phyloP scores from a whole-genome alignment of 176 grass and related monocot genomes.

The Oryza meyeriana region DNA sequence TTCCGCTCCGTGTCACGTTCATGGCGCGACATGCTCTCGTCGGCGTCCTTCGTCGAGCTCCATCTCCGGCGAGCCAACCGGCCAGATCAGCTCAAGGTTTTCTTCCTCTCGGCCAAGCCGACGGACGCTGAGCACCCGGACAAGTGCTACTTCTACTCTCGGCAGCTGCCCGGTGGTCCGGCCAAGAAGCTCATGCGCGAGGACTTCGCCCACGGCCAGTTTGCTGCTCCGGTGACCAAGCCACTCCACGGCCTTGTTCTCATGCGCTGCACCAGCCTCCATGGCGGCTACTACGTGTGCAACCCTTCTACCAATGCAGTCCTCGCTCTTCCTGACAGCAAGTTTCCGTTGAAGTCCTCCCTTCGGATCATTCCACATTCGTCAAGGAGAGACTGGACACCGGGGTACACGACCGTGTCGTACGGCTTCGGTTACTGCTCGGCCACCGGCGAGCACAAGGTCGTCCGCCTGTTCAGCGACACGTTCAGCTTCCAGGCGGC shows the following conservation, averaged over 20 bases:
- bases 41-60: background rate
- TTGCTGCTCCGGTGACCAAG: background rate
- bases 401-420: background rate
- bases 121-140: background rate
- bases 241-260: constrained; percentile 2
- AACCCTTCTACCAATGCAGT: background rate
- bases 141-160: background rate
- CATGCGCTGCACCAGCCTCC: background rate
- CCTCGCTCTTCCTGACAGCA: background rate
- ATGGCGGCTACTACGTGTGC: background rate
- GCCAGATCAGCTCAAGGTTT: background rate
- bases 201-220: background rate
- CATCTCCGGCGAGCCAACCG: constrained; percentile 5
- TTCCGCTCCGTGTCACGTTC: constrained; percentile 22
- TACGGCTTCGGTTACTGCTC: background rate
- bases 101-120: background rate
- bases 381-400: background rate
- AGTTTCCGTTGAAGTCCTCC: no score
- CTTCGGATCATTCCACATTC: no score
- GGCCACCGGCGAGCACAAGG: background rate
- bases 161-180: background rate
- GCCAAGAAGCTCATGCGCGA: background rate
- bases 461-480: background rate
- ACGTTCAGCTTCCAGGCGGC: no score
- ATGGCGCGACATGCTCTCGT: background rate